These are phyloP conservation scores for Sordariomycetes sp. DNA, from an alignment of 2,329 filamentous ascomycete species.

Conservation along the genomic window DNA sequence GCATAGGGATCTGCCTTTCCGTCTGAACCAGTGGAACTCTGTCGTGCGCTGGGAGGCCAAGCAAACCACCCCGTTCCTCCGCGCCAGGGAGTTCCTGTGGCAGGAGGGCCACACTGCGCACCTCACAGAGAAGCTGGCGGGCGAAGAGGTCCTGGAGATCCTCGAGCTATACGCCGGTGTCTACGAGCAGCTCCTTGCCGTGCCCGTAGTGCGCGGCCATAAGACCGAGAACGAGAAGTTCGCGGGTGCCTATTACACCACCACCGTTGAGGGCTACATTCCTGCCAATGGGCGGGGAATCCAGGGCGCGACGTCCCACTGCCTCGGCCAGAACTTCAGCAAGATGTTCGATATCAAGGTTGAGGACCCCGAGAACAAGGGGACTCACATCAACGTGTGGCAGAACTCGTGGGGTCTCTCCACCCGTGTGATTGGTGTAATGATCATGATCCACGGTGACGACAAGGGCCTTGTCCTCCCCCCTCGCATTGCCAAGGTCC, in stretches of 20 bases:
- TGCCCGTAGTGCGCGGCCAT: conserved; percentile 83
- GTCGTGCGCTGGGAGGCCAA: conserved; percentile 93
- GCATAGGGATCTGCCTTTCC: conserved; percentile 86
- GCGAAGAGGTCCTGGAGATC: conserved; percentile 82
- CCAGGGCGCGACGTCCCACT: conserved; percentile 91
- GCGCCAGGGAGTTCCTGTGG: conserved; percentile 94
- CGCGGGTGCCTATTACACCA: conserved; percentile 91
- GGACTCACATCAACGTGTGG: conserved; percentile 79
- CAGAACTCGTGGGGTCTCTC: conserved; percentile 99
- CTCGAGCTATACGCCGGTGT: conserved; percentile 86
- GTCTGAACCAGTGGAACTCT: conserved; percentile 97
- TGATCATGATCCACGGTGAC: conserved; percentile 97
- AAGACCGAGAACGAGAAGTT: conserved; percentile 99
- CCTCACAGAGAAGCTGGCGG: conserved; percentile 71
- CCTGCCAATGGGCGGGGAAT: conserved; percentile 92
- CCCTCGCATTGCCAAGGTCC: conserved; percentile 77
- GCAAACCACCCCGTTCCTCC: conserved; percentile 76
- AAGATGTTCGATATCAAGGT: conserved; percentile 99
- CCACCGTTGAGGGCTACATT: conserved; percentile 94
- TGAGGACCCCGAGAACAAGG: conserved; percentile 78
- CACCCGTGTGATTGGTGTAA: conserved; percentile 93
- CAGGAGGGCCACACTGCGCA: conserved; percentile 93
- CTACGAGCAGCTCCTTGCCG: conserved; percentile 87
- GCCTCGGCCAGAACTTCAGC: conserved; percentile 92
- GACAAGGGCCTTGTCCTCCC: conserved; percentile 92